These are phyloP conservation scores for Zymoseptoria pseudotritici DNA, from an alignment of 2,329 filamentous ascomycete genomes.

Conservation along the genomic window DNA sequence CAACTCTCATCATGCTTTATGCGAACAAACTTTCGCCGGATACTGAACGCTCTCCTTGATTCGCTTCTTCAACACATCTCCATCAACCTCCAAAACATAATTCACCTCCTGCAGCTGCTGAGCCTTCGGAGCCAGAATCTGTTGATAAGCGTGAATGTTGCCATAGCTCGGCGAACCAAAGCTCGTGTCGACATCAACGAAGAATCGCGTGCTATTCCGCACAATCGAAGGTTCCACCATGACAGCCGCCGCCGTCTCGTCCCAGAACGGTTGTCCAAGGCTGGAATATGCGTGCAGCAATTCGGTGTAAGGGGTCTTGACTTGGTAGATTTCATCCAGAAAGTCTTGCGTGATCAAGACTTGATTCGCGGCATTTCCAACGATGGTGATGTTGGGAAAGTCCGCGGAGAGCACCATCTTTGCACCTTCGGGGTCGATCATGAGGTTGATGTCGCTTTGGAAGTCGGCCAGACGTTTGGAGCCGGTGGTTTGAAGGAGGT, in stretches of 20 bases:
- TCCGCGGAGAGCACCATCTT: slow-evolving; percentile 44
- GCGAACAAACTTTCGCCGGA: slow-evolving; percentile 11
- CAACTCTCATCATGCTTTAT: not conserved
- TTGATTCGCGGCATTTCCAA: slow-evolving; percentile 43
- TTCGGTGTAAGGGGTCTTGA: slow-evolving; percentile 34
- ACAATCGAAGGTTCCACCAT: slow-evolving; percentile 34
- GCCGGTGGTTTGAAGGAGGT: slow-evolving; percentile 25
- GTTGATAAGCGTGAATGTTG: slow-evolving; percentile 39
- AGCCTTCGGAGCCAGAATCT: slow-evolving; percentile 30
- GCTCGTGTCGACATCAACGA: slow-evolving; percentile 37
- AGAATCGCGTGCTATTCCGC: slow-evolving; percentile 34
- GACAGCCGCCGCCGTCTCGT: slow-evolving; percentile 40
- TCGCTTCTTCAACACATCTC: slow-evolving; percentile 28
- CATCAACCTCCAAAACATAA: slow-evolving; percentile 36
- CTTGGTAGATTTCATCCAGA: slow-evolving; percentile 32
- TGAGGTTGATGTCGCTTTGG: slow-evolving; percentile 42
- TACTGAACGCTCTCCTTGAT: slow-evolving; percentile 33
- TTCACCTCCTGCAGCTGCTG: slow-evolving; percentile 33
- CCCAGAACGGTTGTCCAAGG: slow-evolving; percentile 39
- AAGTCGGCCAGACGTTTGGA: slow-evolving; percentile 20
- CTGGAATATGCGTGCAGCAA: slow-evolving; percentile 35
- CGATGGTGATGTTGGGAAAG: slow-evolving; percentile 41
- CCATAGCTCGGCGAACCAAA: slow-evolving; percentile 37
- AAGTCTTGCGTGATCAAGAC: slow-evolving; percentile 36
- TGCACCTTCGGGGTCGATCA: slow-evolving; percentile 45